phyloP scores from a whole-genome alignment of 2,329 filamentous ascomycete genomes.

The Claviceps quebecensis region DNA sequence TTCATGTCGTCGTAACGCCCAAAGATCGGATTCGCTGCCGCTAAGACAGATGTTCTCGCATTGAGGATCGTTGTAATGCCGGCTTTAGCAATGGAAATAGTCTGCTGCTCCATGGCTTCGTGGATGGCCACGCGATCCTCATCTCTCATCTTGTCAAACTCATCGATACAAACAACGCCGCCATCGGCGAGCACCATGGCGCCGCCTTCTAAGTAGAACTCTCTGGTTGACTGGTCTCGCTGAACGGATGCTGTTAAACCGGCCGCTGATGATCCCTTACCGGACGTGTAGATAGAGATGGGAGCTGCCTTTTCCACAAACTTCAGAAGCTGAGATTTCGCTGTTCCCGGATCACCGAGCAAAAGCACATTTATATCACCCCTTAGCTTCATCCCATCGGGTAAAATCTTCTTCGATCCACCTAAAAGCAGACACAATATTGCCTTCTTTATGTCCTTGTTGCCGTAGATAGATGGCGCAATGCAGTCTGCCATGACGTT shows the following conservation, averaged over 20 bases:
- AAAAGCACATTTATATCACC: constrained; percentile 97
- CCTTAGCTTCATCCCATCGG: constrained; percentile 93
- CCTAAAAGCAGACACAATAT: constrained; percentile 89
- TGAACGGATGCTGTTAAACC: constrained; percentile 97
- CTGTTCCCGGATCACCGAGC: constrained; percentile 93
- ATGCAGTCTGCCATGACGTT: constrained; percentile 82
- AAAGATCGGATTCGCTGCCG: constrained; percentile 94
- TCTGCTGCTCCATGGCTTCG: constrained; percentile 99
- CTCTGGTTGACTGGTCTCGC: constrained; percentile 76
- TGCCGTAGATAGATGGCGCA: constrained; percentile 94
- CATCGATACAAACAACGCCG: constrained; percentile 95
- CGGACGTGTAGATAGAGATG: constrained; percentile 96
- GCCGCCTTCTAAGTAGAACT: constrained; percentile 96
- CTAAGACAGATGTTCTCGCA: constrained; percentile 84
- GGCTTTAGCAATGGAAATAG: constrained; percentile 96
- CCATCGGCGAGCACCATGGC: constrained; percentile 97
- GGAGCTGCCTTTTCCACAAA: constrained; percentile 95
- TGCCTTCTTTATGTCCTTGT: constrained; percentile 90
- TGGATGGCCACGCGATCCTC: constrained; percentile 96
- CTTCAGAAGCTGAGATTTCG: constrained; percentile 92
- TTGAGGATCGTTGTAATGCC: constrained; percentile 98
- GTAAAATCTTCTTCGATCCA: constrained; percentile 93
- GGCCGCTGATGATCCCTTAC: constrained; percentile 92
- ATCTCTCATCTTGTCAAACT: constrained; percentile 99
- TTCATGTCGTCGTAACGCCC: constrained; percentile 97